phyloP scores from a whole-genome alignment of 371 early-diverging fungal species.

The Mucor ambiguus region DNA sequence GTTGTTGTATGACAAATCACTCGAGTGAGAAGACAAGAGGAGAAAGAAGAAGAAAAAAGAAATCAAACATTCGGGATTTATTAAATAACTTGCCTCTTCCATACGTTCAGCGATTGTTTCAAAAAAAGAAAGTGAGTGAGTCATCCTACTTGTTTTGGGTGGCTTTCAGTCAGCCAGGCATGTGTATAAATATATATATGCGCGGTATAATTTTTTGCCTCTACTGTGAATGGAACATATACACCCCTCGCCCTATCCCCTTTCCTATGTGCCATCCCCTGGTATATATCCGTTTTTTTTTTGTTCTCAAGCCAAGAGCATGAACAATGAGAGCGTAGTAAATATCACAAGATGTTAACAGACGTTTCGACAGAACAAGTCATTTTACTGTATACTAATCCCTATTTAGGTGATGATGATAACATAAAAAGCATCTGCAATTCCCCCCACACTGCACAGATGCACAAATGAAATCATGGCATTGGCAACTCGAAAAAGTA shows the following conservation, averaged over 20 bases:
- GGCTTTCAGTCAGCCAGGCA: background rate
- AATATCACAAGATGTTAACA: background rate
- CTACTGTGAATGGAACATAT: background rate
- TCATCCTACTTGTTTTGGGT: conserved; percentile 6
- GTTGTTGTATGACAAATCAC: background rate
- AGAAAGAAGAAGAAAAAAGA: conserved; percentile 6
- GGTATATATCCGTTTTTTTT: background rate
- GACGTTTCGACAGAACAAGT: background rate
- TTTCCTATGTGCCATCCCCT: background rate
- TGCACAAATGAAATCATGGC: background rate
- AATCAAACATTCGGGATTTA: conserved; percentile 11
- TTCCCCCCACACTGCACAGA: background rate
- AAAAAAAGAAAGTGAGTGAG: conserved; percentile 4
- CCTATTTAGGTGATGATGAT: background rate
- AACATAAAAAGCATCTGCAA: background rate
- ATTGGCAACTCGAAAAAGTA: background rate
- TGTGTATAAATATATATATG: background rate
- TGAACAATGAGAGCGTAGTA: background rate
- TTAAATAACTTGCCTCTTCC: background rate
- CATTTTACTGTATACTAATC: background rate
- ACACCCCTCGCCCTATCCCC: background rate
- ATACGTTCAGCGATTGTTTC: background rate
- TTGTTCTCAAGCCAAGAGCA: background rate
- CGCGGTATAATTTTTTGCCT: background rate
- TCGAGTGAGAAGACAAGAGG: background rate